These are phyloP conservation scores for Trichoderma koningii DNA, from an alignment of 2,329 filamentous ascomycete genomes.

Conservation along the genomic window DNA sequence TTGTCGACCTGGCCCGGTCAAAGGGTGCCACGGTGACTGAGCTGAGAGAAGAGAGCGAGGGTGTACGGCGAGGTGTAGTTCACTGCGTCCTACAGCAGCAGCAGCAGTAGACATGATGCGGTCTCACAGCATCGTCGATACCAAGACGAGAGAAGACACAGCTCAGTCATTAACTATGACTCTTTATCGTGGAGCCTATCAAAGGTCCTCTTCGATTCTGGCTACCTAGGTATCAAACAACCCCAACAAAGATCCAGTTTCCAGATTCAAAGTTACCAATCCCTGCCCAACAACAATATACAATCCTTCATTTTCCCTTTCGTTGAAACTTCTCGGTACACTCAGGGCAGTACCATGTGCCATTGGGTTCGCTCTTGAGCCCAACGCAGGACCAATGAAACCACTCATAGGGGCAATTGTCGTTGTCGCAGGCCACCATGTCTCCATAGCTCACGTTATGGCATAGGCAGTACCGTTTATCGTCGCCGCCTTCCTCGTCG, in stretches of 20 bases:
- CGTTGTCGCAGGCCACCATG: slow-evolving; percentile 88
- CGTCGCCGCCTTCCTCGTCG: slow-evolving; percentile 72
- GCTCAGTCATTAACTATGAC: not conserved
- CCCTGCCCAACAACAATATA: not conserved
- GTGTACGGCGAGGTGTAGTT: slow-evolving; percentile 63
- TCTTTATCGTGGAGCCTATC: too few species aligned
- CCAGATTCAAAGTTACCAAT: not conserved
- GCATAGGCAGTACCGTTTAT: slow-evolving; percentile 82
- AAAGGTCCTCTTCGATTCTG: not conserved
- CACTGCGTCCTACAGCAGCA: slow-evolving; percentile 45
- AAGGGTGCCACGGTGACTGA: slow-evolving; percentile 53
- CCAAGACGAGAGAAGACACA: not conserved
- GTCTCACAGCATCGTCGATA: not conserved
- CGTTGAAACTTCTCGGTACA: slow-evolving; percentile 57
- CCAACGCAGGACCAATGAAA: slow-evolving; percentile 80
- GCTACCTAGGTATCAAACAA: not conserved
- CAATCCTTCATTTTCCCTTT: slow-evolving; percentile 36
- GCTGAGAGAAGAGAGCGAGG: slow-evolving; percentile 60
- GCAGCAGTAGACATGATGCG: not conserved
- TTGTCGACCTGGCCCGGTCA: slow-evolving; percentile 56
- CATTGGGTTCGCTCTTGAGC: slow-evolving; percentile 67
- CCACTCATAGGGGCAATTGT: slow-evolving; percentile 79
- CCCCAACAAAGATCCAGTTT: not conserved
- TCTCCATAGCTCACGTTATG: slow-evolving; percentile 83
- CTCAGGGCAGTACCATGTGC: slow-evolving; percentile 67